A percentile compares a stretch with the other conserved stretches of the same genome.
phyloP scores from a whole-genome alignment of 164 flowering plant species.

The Stephania yunnanensis region DNA sequence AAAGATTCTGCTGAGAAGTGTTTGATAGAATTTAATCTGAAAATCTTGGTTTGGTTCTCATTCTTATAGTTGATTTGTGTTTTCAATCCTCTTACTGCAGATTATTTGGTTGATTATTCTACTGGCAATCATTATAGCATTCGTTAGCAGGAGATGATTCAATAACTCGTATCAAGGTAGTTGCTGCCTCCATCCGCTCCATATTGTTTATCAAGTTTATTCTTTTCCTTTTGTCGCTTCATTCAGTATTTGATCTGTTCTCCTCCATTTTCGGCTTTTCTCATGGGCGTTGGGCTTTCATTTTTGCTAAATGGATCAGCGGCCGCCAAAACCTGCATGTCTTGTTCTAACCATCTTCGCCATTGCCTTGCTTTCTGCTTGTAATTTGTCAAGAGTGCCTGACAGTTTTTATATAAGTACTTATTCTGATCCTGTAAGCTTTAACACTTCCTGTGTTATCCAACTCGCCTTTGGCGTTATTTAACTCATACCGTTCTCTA shows the following conservation, averaged over 20 bases:
- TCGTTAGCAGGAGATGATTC: constrained; percentile 27
- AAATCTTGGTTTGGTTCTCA: too few relatives aligned
- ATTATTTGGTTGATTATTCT: constrained; percentile 30
- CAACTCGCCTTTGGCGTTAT: too few relatives aligned
- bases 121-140: constrained; percentile 36
- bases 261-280: background rate
- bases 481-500: too few relatives aligned
- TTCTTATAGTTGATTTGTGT: too few relatives aligned
- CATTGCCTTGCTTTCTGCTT: background rate
- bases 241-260: background rate
- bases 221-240: background rate
- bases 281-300: background rate
- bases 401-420: too few relatives aligned
- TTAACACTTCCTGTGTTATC: too few relatives aligned
- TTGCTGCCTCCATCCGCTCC: background rate
- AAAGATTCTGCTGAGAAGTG: too few relatives aligned
- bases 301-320: background rate
- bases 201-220: background rate
- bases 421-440: too few relatives aligned
- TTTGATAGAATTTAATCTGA: too few relatives aligned
- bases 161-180: background rate
- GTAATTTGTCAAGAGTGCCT: too few relatives aligned
- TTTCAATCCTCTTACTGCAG: constrained; percentile 22
- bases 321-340: background rate
- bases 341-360: background rate